phyloP scores from a whole-genome alignment of 768 basidiomycete species.

The Hygrophorus russula region DNA sequence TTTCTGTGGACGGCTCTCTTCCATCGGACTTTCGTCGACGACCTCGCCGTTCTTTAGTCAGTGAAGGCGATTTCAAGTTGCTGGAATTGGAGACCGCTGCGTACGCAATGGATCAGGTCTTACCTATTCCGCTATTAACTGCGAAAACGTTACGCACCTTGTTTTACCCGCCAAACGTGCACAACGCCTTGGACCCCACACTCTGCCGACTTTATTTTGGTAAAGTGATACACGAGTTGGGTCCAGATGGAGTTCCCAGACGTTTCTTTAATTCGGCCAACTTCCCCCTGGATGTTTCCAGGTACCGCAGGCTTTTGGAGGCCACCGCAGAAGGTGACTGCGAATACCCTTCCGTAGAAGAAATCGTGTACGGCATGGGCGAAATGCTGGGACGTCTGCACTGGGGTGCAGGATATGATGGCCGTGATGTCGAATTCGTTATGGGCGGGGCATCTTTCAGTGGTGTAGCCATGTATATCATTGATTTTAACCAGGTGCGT shows the following conservation, averaged over 20 bases:
- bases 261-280: constrained; percentile 18
- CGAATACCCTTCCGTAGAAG: constrained; percentile 7
- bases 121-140: constrained; percentile 10
- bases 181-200: constrained; percentile 6
- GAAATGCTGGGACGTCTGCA: constrained; percentile 19
- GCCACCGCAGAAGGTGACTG: constrained; percentile 1
- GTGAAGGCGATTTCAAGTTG: background rate
- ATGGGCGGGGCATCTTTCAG: constrained; percentile 14
- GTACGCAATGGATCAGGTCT: constrained; percentile 20
- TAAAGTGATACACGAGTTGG: constrained; percentile 9
- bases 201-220: constrained; percentile 20
- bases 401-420: constrained; percentile 17
- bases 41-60: background rate
- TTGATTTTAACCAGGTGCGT: constrained; percentile 22
- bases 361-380: constrained; percentile 18
- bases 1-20: background rate
- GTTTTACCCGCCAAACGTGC: constrained; percentile 12
- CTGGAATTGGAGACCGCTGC: constrained; percentile 6
- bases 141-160: constrained; percentile 8
- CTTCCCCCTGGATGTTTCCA: constrained; percentile 16
- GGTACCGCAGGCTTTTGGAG: constrained; percentile 11
- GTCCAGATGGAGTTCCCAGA: constrained; percentile 2
- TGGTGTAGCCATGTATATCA: constrained; percentile 11
- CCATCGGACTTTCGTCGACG: background rate
- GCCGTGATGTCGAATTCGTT: constrained; percentile 21